These are phyloP conservation scores for Cerioporus squamosus DNA, from an alignment of 1,284 basidiomycete genomes.

Conservation along the genomic window DNA sequence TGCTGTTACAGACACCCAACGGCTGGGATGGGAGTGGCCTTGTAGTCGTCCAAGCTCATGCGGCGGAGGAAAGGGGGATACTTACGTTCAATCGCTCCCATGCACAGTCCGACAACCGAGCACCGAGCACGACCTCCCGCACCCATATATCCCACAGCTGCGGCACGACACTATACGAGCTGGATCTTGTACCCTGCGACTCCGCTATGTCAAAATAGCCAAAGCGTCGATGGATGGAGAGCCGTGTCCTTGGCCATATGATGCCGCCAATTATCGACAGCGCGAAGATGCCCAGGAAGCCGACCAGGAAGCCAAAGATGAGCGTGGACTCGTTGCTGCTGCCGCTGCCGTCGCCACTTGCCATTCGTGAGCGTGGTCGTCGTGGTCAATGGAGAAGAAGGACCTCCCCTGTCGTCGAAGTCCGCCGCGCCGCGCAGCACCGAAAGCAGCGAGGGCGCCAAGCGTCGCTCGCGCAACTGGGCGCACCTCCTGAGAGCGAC, in stretches of 20 bases:
- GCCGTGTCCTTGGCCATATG: conserved; percentile 12
- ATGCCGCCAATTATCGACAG: conserved; percentile 11
- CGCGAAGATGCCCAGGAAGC: conserved; percentile 15
- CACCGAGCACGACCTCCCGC: conserved; percentile 10
- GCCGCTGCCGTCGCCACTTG: not conserved
- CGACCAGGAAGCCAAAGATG: conserved; percentile 19
- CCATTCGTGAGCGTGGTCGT: conserved; percentile 8
- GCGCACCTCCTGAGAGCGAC: too few relatives aligned
- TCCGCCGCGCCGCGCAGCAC: too few relatives aligned
- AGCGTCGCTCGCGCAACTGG: not conserved
- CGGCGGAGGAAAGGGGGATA: conserved; percentile 5
- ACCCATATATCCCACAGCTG: conserved; percentile 17
- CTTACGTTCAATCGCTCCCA: conserved; percentile 22
- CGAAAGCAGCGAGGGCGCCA: too few relatives aligned
- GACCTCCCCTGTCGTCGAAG: too few relatives aligned
- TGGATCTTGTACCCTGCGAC: too few relatives aligned
- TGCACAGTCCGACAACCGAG: conserved; percentile 9
- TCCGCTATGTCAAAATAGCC: not conserved
- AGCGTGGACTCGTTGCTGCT: conserved; percentile 8
- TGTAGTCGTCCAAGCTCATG: conserved; percentile 2
- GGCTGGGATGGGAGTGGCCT: conserved; percentile 7
- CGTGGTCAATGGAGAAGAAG: not conserved
- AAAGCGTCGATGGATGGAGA: conserved; percentile 1
- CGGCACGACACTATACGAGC: not conserved
- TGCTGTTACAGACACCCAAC: conserved; percentile 15